Conservation (phyloP, 2,329 filamentous ascomycete genomes). For the Podosphaera xanthii region DNA sequence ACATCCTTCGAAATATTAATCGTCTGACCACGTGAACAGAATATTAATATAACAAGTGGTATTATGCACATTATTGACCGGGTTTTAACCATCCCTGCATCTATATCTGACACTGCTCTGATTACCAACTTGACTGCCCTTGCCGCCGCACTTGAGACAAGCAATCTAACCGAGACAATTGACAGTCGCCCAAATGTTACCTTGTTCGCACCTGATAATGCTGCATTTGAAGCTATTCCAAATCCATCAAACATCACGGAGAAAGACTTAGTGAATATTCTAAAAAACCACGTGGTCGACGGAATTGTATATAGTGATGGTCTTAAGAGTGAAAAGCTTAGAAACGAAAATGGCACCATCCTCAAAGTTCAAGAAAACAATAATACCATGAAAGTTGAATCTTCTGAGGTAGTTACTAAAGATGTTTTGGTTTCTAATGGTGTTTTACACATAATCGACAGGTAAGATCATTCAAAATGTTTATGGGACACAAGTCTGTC, state of each 20-base stretch:
- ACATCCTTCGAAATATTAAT: not conserved
- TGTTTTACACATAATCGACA: no score
- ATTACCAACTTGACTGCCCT: slow-evolving; percentile 18
- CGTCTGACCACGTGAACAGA: slow-evolving; percentile 14
- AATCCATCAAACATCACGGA: slow-evolving; percentile 10
- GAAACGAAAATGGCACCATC: no score
- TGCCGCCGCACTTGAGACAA: slow-evolving; percentile 14
- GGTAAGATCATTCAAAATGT: no score
- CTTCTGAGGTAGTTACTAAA: no score
- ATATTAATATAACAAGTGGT: slow-evolving; percentile 26
- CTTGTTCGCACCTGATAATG: slow-evolving; percentile 17
- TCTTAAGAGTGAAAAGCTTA: not conserved
- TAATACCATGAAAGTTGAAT: no score
- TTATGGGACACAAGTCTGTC: no score
- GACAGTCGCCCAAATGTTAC: slow-evolving; percentile 27
- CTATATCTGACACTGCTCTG: slow-evolving; percentile 16
- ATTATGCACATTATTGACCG: slow-evolving; percentile 27
- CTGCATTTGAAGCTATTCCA: slow-evolving; percentile 16
- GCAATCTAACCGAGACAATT: slow-evolving; percentile 17
- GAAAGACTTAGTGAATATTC: not conserved
- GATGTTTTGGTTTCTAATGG: no score
- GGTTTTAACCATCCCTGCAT: slow-evolving; percentile 23
- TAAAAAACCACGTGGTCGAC: not conserved
- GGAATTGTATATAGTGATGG: not conserved
- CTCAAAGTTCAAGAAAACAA: no score